Evolutionary conservation across 1,139 yeast species (phyloP), one percentile per base, ranked within the genome.

Genomic region (Debaryomyces nepalensis): DNA sequence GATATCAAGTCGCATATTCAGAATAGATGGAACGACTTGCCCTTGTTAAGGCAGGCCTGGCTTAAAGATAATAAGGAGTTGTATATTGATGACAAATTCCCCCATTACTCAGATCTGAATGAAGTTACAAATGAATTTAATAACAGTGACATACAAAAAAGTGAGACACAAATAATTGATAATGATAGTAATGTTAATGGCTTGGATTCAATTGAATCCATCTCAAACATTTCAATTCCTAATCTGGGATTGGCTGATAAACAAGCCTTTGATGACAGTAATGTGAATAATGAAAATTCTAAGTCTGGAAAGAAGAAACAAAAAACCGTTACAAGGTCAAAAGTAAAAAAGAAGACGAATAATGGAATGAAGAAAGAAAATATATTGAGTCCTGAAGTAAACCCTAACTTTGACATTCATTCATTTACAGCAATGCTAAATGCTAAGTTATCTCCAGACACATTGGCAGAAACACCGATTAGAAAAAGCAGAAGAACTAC

Each of bases 371-470:
- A 33, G 35, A 41, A 44, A 10, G 38, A 39, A 34, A 37, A 36
- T 29, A 45, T 39, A 11, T 22, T 38, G 8, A 20, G 40, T 14
- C 26, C 33, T 20, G 26, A 26, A 14, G 22, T 27, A 8, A 30
- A 32, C 14, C 21, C 38, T 24, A 43, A 33, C 5, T 61, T 61
- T 46, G 66, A 62, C 43, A 60, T 62, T 22, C 65, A 61, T 44
- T 58, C 64, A 2, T 62, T 61, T 41, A 62, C 66, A 1, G 65
- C 66, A 1, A 48, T 61, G 53, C 42, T 62, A 19, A 59, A 52
- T 24, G 57, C 61, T 3, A 60, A 59, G 39, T 51, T 61, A 8
- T 39, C 54, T 2, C 42, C 47, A 5, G 11, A 23, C 3, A 16
- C 43, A 5, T 22, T 16, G 2, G 3, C 47, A 5, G 11, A 23